Conservation (phyloP, 2,329 filamentous ascomycete genomes). For the Aspergillus vadensis region DNA sequence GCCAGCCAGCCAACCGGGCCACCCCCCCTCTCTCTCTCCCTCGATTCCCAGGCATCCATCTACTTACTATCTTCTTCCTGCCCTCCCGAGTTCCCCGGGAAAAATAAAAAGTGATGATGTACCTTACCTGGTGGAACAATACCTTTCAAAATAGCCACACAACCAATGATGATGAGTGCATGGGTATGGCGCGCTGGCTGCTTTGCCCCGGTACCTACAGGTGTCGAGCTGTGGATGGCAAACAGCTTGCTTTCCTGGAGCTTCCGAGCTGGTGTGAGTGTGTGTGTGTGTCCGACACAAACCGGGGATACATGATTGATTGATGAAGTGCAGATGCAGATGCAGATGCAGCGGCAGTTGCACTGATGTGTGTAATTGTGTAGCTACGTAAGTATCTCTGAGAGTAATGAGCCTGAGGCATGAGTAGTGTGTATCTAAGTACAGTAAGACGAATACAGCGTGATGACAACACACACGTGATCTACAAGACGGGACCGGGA, state of each 20-base stretch:
- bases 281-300: neutral
- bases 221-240: neutral
- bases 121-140: neutral
- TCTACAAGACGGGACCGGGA: neutral
- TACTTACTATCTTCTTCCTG: neutral
- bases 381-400: no score
- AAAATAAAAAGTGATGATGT: neutral
- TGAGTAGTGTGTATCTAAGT: neutral
- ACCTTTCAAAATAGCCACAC: neutral
- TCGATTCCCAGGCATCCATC: neutral
- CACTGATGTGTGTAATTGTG: neutral
- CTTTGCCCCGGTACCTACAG: neutral
- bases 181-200: neutral
- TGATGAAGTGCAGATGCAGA: neutral
- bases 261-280: neutral
- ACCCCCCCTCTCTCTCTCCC: neutral
- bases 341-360: neutral
- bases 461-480: constrained; percentile 14
- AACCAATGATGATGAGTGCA: neutral
- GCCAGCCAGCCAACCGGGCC: no score
- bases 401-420: neutral
- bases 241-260: constrained; percentile 3
- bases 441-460: neutral
- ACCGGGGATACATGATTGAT: neutral
- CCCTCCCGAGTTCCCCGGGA: neutral